phyloP scores from a whole-genome alignment of 1,139 yeast species.

The Sugiyamaella xylanicola region DNA sequence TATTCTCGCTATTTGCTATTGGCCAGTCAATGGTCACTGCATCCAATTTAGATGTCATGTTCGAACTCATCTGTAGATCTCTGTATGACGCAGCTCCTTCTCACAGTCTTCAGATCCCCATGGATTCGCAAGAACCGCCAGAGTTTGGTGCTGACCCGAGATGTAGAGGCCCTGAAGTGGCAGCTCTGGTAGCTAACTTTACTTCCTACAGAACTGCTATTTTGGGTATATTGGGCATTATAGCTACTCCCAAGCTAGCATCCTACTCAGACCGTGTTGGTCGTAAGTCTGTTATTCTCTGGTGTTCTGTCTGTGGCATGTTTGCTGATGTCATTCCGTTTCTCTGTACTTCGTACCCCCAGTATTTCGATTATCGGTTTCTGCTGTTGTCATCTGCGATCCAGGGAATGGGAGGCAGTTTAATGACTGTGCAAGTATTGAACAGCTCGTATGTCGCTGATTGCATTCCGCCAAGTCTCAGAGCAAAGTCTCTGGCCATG shows the following conservation, averaged over 20 bases:
- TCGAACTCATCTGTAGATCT: constrained; percentile 33
- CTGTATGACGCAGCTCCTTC: constrained; percentile 25
- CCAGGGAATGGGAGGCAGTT: constrained; percentile 59
- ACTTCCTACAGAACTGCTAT: constrained; percentile 32
- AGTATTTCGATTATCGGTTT: constrained; percentile 41
- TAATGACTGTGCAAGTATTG: constrained; percentile 53
- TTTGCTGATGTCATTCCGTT: constrained; percentile 36
- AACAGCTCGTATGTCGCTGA: constrained; percentile 66
- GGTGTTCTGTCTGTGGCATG: constrained; percentile 39
- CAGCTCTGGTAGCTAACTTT: constrained; percentile 35
- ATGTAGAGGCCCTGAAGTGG: constrained; percentile 33
- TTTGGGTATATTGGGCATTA: constrained; percentile 30
- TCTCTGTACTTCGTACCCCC: constrained; percentile 35
- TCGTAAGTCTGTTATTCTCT: constrained; percentile 52
- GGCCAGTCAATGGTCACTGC: constrained; percentile 32
- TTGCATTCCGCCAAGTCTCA: constrained; percentile 55
- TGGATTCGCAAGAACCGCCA: constrained; percentile 6
- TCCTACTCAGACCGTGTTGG: constrained; percentile 68
- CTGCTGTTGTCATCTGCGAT: constrained; percentile 48
- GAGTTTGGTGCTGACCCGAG: constrained; percentile 29
- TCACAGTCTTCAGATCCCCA: constrained; percentile 11
- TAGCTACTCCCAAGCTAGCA: constrained; percentile 48
- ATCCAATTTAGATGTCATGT: constrained; percentile 33
- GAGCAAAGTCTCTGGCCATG: constrained; percentile 60
- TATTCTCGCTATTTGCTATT: constrained; percentile 26